A percentile compares a stretch with the other conserved stretches of the same genome.
Conservation (phyloP, 192 early-diverging fungal genomes). For the Thoreauomyces humboldtii region DNA sequence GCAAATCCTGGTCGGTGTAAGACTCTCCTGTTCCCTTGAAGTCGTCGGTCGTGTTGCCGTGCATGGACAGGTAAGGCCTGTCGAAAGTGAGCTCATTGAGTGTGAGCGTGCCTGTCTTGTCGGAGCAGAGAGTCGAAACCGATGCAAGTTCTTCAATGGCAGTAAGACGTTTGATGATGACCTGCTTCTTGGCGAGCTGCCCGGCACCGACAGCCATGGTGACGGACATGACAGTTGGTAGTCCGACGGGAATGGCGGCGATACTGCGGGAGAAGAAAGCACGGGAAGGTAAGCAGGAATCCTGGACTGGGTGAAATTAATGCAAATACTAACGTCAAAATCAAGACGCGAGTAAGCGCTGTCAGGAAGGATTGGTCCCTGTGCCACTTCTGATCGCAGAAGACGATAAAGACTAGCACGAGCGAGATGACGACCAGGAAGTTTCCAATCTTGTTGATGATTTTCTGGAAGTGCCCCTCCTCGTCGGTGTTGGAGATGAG, state of each 20-base stretch:
- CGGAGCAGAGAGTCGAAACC: slow-evolving; percentile 65
- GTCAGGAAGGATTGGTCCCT: slow-evolving; percentile 1
- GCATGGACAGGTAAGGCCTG: slow-evolving; percentile 59
- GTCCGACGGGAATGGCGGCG: slow-evolving; percentile 88
- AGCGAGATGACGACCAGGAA: slow-evolving; percentile 79
- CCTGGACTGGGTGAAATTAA: no score
- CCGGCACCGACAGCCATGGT: slow-evolving; percentile 93
- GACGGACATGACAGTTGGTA: slow-evolving; percentile 90
- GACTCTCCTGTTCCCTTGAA: slow-evolving; percentile 37
- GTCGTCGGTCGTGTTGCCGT: slow-evolving; percentile 61
- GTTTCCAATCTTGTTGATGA: slow-evolving; percentile 90
- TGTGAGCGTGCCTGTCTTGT: slow-evolving; percentile 83
- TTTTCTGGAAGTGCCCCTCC: slow-evolving; percentile 95
- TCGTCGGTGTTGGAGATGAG: slow-evolving; percentile 84
- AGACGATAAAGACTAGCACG: slow-evolving; percentile 65
- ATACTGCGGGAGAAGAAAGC: slow-evolving; percentile 80
- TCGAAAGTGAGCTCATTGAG: slow-evolving; percentile 90
- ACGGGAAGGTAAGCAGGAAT: slow-evolving; percentile 79
- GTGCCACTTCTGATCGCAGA: slow-evolving; percentile 53
- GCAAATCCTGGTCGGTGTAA: slow-evolving; percentile 69
- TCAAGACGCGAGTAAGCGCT: slow-evolving; percentile 67
- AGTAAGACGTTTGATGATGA: slow-evolving; percentile 90
- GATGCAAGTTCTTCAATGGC: slow-evolving; percentile 91
- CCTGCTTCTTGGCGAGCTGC: slow-evolving; percentile 80
- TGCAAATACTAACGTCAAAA: no score